phyloP scores from a whole-genome alignment of 495 filamentous ascomycete species.

The Letharia columbiana region DNA sequence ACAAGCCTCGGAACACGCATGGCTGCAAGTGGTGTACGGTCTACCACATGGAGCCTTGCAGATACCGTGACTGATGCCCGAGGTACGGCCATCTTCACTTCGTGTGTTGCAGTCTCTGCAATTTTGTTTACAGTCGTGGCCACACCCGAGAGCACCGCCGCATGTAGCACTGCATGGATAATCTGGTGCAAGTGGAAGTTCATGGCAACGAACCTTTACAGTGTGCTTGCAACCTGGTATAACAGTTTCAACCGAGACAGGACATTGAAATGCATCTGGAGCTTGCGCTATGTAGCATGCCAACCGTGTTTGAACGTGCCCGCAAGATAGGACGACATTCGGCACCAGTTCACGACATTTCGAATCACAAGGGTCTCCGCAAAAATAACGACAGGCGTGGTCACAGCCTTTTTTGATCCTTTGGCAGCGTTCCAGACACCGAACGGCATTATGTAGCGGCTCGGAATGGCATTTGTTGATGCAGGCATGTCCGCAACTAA shows the following conservation, averaged over 20 bases:
- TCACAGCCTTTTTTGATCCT: constrained; percentile 47
- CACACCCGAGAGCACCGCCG: constrained; percentile 42
- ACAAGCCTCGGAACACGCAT: constrained; percentile 46
- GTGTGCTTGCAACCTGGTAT: constrained; percentile 49
- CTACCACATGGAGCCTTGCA: constrained; percentile 49
- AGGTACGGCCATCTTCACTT: constrained; percentile 23
- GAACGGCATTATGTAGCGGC: constrained; percentile 51
- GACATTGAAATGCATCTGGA: constrained; percentile 32
- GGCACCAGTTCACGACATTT: constrained; percentile 38
- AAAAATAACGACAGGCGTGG: constrained; percentile 53
- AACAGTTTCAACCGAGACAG: constrained; percentile 32
- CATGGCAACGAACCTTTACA: constrained; percentile 42
- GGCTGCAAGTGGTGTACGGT: constrained; percentile 47
- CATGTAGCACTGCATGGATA: constrained; percentile 46
- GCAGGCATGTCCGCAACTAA: constrained; percentile 69
- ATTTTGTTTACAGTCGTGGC: constrained; percentile 47
- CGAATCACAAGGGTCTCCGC: constrained; percentile 50
- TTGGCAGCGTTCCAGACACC: constrained; percentile 54
- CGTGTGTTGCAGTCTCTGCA: constrained; percentile 44
- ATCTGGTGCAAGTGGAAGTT: constrained; percentile 30
- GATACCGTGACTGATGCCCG: constrained; percentile 36
- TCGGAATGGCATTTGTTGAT: constrained; percentile 61
- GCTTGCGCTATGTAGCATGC: constrained; percentile 46
- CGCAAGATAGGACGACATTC: constrained; percentile 48
- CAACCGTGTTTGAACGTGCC: constrained; percentile 42